A percentile compares a stretch with the other conserved stretches of the same genome.
Evolutionary conservation across 2,329 filamentous ascomycete genomes (phyloP).

Genomic region (Paracorniculantispora psalliotae): DNA sequence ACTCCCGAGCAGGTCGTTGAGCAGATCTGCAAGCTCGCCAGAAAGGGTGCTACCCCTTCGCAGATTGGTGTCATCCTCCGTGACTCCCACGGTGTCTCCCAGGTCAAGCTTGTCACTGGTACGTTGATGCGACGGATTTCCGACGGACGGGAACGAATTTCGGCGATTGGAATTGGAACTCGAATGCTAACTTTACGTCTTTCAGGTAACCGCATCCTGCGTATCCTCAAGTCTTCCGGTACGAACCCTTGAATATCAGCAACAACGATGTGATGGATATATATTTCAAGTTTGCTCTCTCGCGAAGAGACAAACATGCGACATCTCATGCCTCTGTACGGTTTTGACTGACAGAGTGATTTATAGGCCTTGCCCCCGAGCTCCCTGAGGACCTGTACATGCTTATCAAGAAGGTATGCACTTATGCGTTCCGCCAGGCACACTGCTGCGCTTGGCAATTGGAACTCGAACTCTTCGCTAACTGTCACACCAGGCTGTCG

Average conservation of each 20-base stretch:
- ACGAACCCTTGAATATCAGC: slow-evolving; percentile 48
- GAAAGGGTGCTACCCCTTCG: slow-evolving; percentile 96
- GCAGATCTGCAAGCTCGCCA: slow-evolving; percentile 98
- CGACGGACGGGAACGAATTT: not conserved
- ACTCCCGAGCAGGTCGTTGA: slow-evolving; percentile 97
- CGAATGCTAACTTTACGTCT: slow-evolving; percentile 32
- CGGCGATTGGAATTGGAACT: not conserved
- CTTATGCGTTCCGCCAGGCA: not conserved
- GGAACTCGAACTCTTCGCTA: slow-evolving; percentile 18
- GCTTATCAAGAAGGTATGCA: slow-evolving; percentile 96
- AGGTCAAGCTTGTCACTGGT: slow-evolving; percentile 97
- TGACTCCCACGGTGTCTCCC: slow-evolving; percentile 96
- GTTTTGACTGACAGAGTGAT: slow-evolving; percentile 94
- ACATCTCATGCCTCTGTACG: slow-evolving; percentile 71
- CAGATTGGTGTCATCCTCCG: slow-evolving; percentile 99
- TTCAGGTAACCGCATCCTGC: slow-evolving; percentile 98
- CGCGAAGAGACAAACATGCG: slow-evolving; percentile 19
- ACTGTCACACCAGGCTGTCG: slow-evolving; percentile 63
- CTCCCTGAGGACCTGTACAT: slow-evolving; percentile 99
- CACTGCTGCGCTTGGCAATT: not conserved
- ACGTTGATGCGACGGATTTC: slow-evolving; percentile 36
- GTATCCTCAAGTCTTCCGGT: slow-evolving; percentile 97
- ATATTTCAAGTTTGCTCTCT: slow-evolving; percentile 19
- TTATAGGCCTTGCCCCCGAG: slow-evolving; percentile 94
- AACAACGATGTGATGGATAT: slow-evolving; percentile 23